Base-by-base conservation (phyloP, 1,139 yeast species). In the Hansenula lynferdii region DNA sequence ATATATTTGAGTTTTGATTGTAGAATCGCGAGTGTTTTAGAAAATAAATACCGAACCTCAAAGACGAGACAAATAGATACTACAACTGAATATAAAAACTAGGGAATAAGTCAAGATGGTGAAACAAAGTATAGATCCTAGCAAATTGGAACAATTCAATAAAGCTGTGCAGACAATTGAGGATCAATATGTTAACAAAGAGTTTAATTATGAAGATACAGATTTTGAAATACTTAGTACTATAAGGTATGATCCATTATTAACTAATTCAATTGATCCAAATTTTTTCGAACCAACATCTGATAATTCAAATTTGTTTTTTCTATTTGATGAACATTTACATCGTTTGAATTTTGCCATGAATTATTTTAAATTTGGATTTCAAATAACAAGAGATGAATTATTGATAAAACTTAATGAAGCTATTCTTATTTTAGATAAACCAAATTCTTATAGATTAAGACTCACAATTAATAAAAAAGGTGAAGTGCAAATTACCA, bases 161-260 rank as follows among this genome's bases (percentile, higher is more conserved):
- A 4, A 8, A 15, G 16, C 26, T 1, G 27, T 31, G 3, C n/a
- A 27, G 3, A 10, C 25, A 12, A 26, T 40, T 15, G 22, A 36
- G 19, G 17, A 28, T 14, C 22, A 28, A 12, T 37, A 38, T 18
- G 30, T 38, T 8, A 22, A 36, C 10, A 34, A 25, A 21, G 33
- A 37, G 10, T 18, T 26, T n/a, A 26, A 38, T 4, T 14, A 27
- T 11, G 32, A 45, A 11, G 51, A 54, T 6, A 44, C 48, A 9
- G 61, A 67, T 14, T 81, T 84, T 51, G 72, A 78, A 42, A 53
- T 85, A 10, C 62, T 85, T 15, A 72, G 87, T 30, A 80, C 95
- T 1, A 70, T 86, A 19, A 62, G 95, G 35, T 86, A 80, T 50
- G 95, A 85, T 50, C 92, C 95, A 2, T 38, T 49, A 3, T 31